Evolutionary conservation across 2,329 filamentous ascomycete genomes (phyloP), one percentile per base, ranked within the genome.

Genomic region (Zymoseptoria brevis): DNA sequence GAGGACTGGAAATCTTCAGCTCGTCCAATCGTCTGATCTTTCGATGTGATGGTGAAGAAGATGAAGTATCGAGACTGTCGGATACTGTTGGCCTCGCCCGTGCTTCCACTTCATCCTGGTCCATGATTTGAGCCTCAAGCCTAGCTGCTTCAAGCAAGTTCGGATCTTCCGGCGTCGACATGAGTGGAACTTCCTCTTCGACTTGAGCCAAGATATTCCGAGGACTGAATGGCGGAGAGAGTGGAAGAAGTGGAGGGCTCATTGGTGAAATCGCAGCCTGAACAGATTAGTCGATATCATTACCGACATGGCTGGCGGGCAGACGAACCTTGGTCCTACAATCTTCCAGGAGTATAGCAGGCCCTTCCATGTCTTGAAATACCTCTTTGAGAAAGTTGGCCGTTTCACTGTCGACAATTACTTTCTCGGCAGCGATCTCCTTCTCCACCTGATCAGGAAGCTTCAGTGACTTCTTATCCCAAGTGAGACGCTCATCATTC

Each of bases 211-310:
- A 24, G 6, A 67, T 49, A 5, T 24, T 60, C 45, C 74, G 73
- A 4, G 75, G 76, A 50, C 66, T 71, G 26, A 69, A 56, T 6
- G 72, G 66, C 24, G 77, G 78, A 26, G 77, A 76, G 2, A 75
- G 57, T 19, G 79, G 77, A 19, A 81, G 70, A 8, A 82, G 64
- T 3, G 77, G 77, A n/a, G 79, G 79, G 1, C 78, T 77, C n/a
- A 79, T 9, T 16, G 71, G 71, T 49, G 57, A 55, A 3, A 24
- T 9, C 21, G 19, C 6, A 24, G 70, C 68, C 75, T 77, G 53
- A 3, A 45, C 3, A 3, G 8, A 29, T 53, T n/a, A 53, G 51
- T 26, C n/a, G 51, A 67, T 22, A 72, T 72, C 56, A 67, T 41
- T 22, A 13, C 41, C 8, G 22, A n/a, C 19, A 19, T 50, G 53